These are phyloP conservation scores for Hemisphaericaspora subhashii DNA, from an alignment of 1,139 yeast genomes.

Conservation along the genomic window DNA sequence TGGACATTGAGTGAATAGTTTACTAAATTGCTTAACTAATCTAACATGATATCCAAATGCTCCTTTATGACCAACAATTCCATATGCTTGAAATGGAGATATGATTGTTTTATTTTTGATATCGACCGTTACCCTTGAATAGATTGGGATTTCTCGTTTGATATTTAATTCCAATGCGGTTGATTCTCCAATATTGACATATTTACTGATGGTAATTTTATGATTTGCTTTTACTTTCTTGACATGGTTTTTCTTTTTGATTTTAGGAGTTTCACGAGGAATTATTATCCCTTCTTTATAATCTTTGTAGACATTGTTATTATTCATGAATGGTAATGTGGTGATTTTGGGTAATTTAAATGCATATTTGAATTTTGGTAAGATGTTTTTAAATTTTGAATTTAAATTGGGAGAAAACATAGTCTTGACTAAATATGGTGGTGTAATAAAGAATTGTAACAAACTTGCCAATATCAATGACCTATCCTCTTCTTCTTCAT, in stretches of 20 bases:
- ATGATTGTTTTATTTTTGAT: constrained; percentile 60
- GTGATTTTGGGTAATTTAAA: constrained; percentile 68
- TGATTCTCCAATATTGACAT: constrained; percentile 70
- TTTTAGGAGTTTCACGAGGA: constrained; percentile 47
- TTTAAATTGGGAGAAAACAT: constrained; percentile 45
- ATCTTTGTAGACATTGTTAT: constrained; percentile 34
- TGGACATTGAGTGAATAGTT: constrained; percentile 70
- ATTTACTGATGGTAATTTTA: constrained; percentile 53
- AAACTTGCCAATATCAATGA: constrained; percentile 65
- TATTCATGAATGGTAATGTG: constrained; percentile 71
- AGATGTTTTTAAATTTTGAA: constrained; percentile 20
- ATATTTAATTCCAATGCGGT: constrained; percentile 54
- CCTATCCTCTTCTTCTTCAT: constrained; percentile 25
- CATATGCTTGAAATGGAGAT: constrained; percentile 73
- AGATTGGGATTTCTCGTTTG: constrained; percentile 67
- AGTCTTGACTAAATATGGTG: constrained; percentile 72
- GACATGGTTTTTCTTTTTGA: constrained; percentile 33
- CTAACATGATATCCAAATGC: constrained; percentile 80
- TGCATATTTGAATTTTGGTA: constrained; percentile 60
- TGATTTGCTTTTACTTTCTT: constrained; percentile 46
- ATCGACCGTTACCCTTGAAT: constrained; percentile 82
- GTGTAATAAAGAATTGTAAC: constrained; percentile 81
- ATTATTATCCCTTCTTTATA: constrained; percentile 74
- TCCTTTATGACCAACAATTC: constrained; percentile 54
- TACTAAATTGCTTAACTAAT: constrained; percentile 57